phyloP scores from a whole-genome alignment of 257 asterid species.

The Linderniella brevidens region DNA sequence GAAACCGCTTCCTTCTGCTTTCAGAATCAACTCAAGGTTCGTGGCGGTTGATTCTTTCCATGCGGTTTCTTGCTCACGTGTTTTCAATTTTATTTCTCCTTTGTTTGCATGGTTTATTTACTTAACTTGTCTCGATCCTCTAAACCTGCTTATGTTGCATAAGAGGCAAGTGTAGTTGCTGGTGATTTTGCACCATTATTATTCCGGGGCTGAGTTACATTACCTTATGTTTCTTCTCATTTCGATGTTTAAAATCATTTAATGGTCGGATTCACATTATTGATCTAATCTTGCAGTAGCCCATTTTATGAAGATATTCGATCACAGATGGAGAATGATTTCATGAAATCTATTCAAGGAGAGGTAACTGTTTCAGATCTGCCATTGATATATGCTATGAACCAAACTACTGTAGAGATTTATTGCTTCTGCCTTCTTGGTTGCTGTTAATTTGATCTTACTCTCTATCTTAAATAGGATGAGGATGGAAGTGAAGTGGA shows the following conservation, averaged over 20 bases:
- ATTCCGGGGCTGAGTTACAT: no score
- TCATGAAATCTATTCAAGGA: constrained; percentile 58
- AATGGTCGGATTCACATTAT: constrained; percentile 5
- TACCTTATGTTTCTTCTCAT: not conserved
- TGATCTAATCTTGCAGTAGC: constrained; percentile 37
- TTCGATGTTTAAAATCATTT: not conserved
- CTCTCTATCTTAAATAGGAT: constrained; percentile 25
- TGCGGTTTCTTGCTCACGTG: not conserved
- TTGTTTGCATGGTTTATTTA: not conserved
- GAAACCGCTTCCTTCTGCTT: constrained; percentile 82
- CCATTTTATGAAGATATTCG: constrained; percentile 68
- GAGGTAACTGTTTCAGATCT: constrained; percentile 37
- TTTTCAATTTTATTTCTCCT: not conserved
- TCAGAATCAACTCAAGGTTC: constrained; percentile 86
- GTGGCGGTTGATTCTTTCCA: not conserved
- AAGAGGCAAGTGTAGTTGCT: no score
- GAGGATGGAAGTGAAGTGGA: constrained; percentile 55
- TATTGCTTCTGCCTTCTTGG: constrained; percentile 3
- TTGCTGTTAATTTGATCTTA: constrained; percentile 1
- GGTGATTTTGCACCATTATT: no score
- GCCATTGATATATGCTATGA: constrained; percentile 2
- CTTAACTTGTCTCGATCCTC: not conserved
- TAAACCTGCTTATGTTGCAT: no score
- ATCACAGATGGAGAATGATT: constrained; percentile 71
- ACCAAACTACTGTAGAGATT: not conserved